phyloP scores from a whole-genome alignment of 441 rosid genomes.

The Erodium texanum region DNA sequence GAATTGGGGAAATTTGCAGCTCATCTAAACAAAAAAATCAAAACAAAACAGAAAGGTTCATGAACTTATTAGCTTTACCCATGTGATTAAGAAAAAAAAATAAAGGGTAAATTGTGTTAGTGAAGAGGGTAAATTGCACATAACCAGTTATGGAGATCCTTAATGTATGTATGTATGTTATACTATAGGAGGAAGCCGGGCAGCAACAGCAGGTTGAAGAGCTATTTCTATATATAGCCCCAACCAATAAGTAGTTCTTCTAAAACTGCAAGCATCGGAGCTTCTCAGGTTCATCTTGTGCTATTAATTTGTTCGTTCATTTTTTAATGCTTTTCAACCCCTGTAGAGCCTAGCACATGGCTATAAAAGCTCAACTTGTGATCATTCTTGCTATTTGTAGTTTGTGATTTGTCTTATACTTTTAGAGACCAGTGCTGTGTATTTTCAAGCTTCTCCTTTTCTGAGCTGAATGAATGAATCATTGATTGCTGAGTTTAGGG shows the following conservation, averaged over 20 bases:
- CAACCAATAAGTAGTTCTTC: neutral
- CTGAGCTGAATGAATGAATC: slow-evolving; percentile 20
- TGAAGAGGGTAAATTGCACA: no score
- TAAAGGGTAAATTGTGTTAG: no score
- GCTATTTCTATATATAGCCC: neutral
- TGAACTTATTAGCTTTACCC: neutral
- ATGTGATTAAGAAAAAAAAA: neutral
- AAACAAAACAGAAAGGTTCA: neutral
- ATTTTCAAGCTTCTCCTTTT: neutral
- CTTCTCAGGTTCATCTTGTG: neutral
- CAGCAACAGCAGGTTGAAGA: neutral
- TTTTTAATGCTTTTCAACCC: neutral
- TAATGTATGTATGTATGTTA: neutral
- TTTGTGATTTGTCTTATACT: neutral
- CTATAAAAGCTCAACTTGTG: neutral
- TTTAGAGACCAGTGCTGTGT: neutral
- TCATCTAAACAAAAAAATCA: neutral
- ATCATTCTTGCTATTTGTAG: no score
- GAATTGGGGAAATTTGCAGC: neutral
- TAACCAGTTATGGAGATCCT: neutral
- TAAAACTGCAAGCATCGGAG: neutral
- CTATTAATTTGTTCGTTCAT: neutral
- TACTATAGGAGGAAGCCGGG: neutral
- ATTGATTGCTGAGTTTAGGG: slow-evolving; percentile 30
- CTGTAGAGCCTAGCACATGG: neutral